phyloP scores from a whole-genome alignment of 192 early-diverging fungal genomes.

The Gaertneriomyces semiglobifer region DNA sequence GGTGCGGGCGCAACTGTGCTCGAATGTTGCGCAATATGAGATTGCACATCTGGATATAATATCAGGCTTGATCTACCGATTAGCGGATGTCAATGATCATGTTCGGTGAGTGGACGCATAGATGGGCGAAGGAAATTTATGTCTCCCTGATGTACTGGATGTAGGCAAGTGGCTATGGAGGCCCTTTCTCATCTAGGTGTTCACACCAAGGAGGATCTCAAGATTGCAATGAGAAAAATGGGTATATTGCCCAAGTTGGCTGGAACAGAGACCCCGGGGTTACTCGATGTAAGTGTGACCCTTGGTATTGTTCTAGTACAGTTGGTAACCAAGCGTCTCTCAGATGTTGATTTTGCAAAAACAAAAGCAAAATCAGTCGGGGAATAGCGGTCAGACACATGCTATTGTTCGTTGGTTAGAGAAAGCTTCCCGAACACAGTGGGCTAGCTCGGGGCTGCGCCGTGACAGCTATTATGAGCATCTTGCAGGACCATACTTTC shows the following conservation, averaged over 20 bases:
- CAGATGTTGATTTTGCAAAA: neutral
- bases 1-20: constrained; percentile 35
- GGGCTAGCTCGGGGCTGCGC: constrained; percentile 3
- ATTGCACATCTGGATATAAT: constrained; percentile 25
- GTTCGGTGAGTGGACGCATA: constrained; percentile 26
- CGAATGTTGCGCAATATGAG: constrained; percentile 33
- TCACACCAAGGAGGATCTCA: constrained; percentile 26
- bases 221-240: constrained; percentile 31
- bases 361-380: neutral
- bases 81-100: constrained; percentile 32
- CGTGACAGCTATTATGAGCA: constrained; percentile 45
- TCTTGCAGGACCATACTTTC: constrained; percentile 45
- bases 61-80: constrained; percentile 23
- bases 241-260: constrained; percentile 31
- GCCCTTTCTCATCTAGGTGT: constrained; percentile 36
- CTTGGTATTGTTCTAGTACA: no score
- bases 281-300: no score
- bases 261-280: no score
- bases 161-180: constrained; percentile 29
- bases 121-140: neutral
- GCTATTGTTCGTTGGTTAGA: no score
- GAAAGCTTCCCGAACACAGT: neutral
- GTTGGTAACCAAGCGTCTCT: no score
- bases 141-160: neutral
- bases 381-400: no score